Evolutionary conservation across 2,329 filamentous ascomycete genomes (phyloP), one percentile per base, ranked within the genome.

Genomic region (Alternaria tenuissima): DNA sequence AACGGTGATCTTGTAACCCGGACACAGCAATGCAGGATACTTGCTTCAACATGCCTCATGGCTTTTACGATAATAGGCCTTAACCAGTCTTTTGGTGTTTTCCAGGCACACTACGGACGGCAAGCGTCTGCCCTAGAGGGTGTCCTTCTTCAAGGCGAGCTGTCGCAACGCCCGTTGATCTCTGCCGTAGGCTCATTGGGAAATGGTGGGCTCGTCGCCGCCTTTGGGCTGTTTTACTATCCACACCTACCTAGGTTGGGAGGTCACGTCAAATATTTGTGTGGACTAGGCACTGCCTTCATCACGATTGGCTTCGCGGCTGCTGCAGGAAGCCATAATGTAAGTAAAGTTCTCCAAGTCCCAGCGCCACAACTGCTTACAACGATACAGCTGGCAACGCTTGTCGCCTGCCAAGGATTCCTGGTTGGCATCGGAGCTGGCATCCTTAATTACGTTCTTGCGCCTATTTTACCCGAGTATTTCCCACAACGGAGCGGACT

Each of bases 401-500:
- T 83, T 4, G 62, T 83, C 16, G 68, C 81, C 4, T 81, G 80
- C 3, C 81, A 84, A 67, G 81, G 81, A 1, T 64, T 83, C 11
- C 63, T 83, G 12, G 76, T 79, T 42, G 81, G 82, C 7, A 47
- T 81, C 18, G 81, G 81, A n/a, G 78, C 77, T 66, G 82, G 80
- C 11, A 69, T 84, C 38, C 58, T 83, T 22, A 81, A 81, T 55
- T 82, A 81, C 53, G 78, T 81, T 8, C 74, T 84, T 28, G 68
- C 83, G 3, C 79, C 77, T 14, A 80, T 82, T 3, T 80, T 82
- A 9, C 82, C 83, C 0, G 83, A 85, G 66, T 85, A 84, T 63
- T 85, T 85, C 61, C 79, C 75, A 34, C 76, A 73, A n/a, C 80
- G 82, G 59, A 78, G 81, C 7, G 83, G 82, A 6, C 53, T 68